Percentiles rank a stretch among this genome's conserved stretches.
phyloP scores from a whole-genome alignment of 495 filamentous ascomycete species.

The Penicillium parvum region DNA sequence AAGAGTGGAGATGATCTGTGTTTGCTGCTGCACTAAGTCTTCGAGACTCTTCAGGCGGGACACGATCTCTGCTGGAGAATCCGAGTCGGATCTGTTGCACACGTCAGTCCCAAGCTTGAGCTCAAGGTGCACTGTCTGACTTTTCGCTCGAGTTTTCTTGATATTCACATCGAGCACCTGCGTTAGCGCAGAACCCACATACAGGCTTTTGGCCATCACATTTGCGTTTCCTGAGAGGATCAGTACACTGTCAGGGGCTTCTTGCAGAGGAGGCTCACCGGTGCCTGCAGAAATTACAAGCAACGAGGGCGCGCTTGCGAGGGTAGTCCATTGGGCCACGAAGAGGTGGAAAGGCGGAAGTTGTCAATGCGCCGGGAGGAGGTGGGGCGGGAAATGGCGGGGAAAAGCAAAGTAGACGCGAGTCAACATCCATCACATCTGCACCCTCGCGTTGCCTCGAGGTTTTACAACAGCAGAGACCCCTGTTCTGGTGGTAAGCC shows the following conservation, averaged over 20 bases:
- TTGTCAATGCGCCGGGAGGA: background rate
- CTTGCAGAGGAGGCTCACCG: conserved; percentile 1
- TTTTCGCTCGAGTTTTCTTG: conserved; percentile 16
- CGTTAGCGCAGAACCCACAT: conserved; percentile 16
- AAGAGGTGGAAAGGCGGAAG: background rate
- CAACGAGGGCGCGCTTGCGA: conserved; percentile 18
- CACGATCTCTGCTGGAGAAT: conserved; percentile 3
- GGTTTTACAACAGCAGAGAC: too few species aligned
- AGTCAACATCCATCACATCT: too few species aligned
- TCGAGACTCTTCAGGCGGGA: conserved; percentile 7
- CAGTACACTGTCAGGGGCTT: background rate
- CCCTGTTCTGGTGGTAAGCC: too few species aligned
- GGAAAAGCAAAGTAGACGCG: too few species aligned
- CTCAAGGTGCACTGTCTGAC: background rate
- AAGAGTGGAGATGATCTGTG: conserved; percentile 2
- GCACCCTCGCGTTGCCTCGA: too few species aligned
- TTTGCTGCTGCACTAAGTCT: conserved; percentile 7
- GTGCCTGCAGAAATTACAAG: conserved; percentile 20
- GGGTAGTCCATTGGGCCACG: conserved; percentile 10
- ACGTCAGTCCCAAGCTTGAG: background rate
- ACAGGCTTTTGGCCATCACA: conserved; percentile 18
- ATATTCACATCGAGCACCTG: conserved; percentile 17
- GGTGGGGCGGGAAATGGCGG: background rate
- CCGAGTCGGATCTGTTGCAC: background rate
- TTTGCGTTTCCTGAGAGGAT: conserved; percentile 14